phyloP scores from a whole-genome alignment of 257 asterid genomes.

The Capsicum rhomboideum region DNA sequence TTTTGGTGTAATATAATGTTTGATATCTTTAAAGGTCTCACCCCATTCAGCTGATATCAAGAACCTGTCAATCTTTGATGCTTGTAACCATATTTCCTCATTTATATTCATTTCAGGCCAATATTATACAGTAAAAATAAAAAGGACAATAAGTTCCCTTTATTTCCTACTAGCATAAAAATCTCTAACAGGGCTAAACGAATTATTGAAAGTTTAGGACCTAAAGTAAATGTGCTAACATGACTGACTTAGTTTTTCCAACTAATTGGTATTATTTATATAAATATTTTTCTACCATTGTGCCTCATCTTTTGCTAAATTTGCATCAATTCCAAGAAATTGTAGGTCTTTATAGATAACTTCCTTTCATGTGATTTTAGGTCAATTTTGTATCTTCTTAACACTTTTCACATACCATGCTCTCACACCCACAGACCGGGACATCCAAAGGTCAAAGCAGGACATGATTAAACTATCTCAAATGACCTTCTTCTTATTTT shows the following conservation, averaged over 20 bases:
- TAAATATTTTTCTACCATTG: not conserved
- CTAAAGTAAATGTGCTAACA: not conserved
- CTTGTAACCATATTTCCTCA: not conserved
- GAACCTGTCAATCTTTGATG: not conserved
- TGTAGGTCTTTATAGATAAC: not conserved
- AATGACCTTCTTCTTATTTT: no score
- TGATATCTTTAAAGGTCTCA: not conserved
- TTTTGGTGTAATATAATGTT: not conserved
- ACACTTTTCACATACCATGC: not conserved
- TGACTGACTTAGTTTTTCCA: not conserved
- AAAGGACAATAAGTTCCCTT: not conserved
- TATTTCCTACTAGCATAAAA: not conserved
- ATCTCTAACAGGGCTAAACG: not conserved
- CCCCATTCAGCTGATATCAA: not conserved
- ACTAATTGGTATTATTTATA: not conserved
- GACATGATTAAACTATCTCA: not conserved
- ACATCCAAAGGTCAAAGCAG: not conserved
- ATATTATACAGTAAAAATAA: not conserved
- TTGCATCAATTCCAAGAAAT: not conserved
- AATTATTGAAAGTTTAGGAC: not conserved
- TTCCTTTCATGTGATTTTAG: not conserved
- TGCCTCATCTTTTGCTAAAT: not conserved
- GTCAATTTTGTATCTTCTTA: not conserved
- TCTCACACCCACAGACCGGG: not conserved
- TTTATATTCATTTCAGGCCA: not conserved